phyloP scores from a whole-genome alignment of 306 rosid genomes.

The Dryas alaskensis region DNA sequence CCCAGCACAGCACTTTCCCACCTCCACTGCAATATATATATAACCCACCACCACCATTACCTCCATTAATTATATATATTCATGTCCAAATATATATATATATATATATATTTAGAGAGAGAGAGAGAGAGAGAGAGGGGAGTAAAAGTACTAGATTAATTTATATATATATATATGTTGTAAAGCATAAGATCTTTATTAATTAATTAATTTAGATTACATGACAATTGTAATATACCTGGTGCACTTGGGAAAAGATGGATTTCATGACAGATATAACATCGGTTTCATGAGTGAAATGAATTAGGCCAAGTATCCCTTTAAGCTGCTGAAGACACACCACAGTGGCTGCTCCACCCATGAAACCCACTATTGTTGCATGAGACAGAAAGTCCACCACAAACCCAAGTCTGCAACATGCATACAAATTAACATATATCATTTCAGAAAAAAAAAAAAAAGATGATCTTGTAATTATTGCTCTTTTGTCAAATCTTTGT shows the following conservation, averaged over 20 bases:
- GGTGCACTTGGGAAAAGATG: slow-evolving; percentile 25
- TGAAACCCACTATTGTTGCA: slow-evolving; percentile 55
- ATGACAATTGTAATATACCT: slow-evolving; percentile 15
- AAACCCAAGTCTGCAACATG: slow-evolving; percentile 38
- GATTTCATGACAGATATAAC: slow-evolving; percentile 35
- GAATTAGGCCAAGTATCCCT: slow-evolving; percentile 42
- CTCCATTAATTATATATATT: background rate
- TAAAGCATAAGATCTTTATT: background rate
- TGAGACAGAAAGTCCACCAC: slow-evolving; percentile 52
- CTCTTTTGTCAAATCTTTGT: background rate
- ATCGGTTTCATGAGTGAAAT: slow-evolving; percentile 51
- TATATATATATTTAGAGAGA: too few species aligned
- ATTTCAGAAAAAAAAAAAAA: background rate
- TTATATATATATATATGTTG: background rate
- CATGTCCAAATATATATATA: background rate
- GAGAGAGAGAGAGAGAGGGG: too few species aligned
- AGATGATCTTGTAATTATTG: too few species aligned
- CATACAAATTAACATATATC: background rate
- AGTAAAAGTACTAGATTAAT: too few species aligned
- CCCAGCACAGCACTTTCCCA: slow-evolving; percentile 55
- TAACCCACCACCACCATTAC: background rate
- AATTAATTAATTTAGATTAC: background rate
- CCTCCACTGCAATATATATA: slow-evolving; percentile 43
- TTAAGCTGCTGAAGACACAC: slow-evolving; percentile 53
- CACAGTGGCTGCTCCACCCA: slow-evolving; percentile 54